These are phyloP conservation scores for Dimocarpus longan DNA, from an alignment of 345 rosid species.

Conservation along the genomic window DNA sequence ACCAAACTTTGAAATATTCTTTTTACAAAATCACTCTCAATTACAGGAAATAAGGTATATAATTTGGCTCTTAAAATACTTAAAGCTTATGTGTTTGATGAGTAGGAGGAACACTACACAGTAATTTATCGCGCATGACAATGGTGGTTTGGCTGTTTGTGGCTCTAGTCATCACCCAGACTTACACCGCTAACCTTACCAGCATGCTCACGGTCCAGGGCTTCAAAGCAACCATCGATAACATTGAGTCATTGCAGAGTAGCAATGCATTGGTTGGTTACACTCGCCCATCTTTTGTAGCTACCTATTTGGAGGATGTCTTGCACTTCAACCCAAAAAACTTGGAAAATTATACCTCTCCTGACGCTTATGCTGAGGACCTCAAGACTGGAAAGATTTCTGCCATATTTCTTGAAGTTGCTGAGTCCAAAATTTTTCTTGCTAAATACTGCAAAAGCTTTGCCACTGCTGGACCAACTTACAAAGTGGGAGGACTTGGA, in stretches of 20 bases:
- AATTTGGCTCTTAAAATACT: too few relatives aligned
- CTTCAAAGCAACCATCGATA: slow-evolving; percentile 1
- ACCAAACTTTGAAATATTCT: too few relatives aligned
- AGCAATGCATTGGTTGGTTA: slow-evolving; percentile 24
- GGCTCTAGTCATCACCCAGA: slow-evolving; percentile 26
- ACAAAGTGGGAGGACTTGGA: slow-evolving; percentile 23
- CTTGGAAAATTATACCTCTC: background rate
- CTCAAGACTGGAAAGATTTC: slow-evolving; percentile 18
- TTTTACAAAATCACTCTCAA: too few relatives aligned
- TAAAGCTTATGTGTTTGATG: background rate
- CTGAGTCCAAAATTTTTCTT: slow-evolving; percentile 28
- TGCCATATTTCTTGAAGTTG: slow-evolving; percentile 31
- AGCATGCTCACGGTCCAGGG: slow-evolving; percentile 24
- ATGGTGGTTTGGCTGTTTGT: slow-evolving; percentile 29
- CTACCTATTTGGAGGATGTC: slow-evolving; percentile 22
- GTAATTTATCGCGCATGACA: slow-evolving; percentile 34
- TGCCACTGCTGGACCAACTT: slow-evolving; percentile 5
- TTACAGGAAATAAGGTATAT: too few relatives aligned
- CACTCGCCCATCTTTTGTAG: background rate
- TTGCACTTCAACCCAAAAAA: background rate
- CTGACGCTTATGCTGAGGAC: slow-evolving; percentile 12
- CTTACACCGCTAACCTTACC: slow-evolving; percentile 31
- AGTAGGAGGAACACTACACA: slow-evolving; percentile 24
- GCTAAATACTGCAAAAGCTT: slow-evolving; percentile 27
- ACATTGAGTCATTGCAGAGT: slow-evolving; percentile 18